Evolutionary conservation across 371 early-diverging fungal species (phyloP), one percentile per base, ranked within the genome.

Genomic region (Apophysomyces variabilis): DNA sequence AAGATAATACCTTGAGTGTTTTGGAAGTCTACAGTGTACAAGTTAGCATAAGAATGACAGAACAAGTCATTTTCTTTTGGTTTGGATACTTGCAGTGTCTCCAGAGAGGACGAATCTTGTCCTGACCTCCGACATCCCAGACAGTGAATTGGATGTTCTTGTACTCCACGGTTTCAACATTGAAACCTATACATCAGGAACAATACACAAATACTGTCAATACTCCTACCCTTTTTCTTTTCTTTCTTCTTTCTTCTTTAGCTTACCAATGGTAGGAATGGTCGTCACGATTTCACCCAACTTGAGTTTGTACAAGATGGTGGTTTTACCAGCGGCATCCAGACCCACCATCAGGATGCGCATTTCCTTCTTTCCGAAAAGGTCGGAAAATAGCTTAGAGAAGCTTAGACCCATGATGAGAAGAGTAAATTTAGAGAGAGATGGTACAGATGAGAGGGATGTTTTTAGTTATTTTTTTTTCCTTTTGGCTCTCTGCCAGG

Each of bases 301-400:
- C 85, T 94, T 80, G 59, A 83, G 74, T 72, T 80, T 87, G 76
- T 94, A 97, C 72, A 98, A 85, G 78, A 99, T 96, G 72, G 99
- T 98, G 14, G 99, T 99, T 82, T 99, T 99, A 71, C 99, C 99
- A 16, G 99, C 99, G 14, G 95, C 97, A 84, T 96, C 97, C 58
- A 96, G 87, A 54, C 98, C 99, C 18, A 99, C 91, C 77, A 99
- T 97, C 61, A 99, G 85, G 68, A 99, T 97, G 67, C 98, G 94
- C 70, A 97, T 92, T 74, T 99, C 98, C 81, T 90, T 94, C 72
- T 92, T 89, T 67, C 95, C 95, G 61, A 80, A 83, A 64, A 83
- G 80, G 57, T 76, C 76, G 62, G 71, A 60, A 50, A 80, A 80
- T 58, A 83, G 61, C 62, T 68, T 72, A 39, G 81, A 80, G 68